phyloP scores from a whole-genome alignment of 331 rosid species.

The Stylosanthes scabra region DNA sequence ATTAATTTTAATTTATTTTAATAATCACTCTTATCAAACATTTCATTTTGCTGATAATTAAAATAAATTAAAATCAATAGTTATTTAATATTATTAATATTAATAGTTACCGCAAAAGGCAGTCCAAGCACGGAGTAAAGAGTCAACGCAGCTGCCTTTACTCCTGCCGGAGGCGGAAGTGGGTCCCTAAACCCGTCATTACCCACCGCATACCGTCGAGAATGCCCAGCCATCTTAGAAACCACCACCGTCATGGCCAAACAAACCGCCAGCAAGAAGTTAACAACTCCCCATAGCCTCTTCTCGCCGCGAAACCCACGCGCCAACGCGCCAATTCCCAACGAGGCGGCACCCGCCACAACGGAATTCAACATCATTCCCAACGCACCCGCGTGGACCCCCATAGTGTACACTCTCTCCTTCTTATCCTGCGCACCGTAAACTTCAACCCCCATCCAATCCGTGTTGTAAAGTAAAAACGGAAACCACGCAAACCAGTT shows the following conservation, averaged over 20 bases:
- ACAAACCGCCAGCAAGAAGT: constrained; percentile 53
- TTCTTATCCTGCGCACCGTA: constrained; percentile 57
- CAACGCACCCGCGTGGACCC: constrained; percentile 63
- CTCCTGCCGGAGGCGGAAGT: constrained; percentile 34
- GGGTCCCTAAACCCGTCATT: not conserved
- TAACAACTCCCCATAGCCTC: constrained; percentile 65
- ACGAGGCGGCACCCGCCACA: constrained; percentile 54
- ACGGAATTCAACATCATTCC: constrained; percentile 67
- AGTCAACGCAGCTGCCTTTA: constrained; percentile 60
- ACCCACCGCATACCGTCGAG: not conserved
- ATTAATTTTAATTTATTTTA: too few species aligned
- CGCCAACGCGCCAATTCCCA: constrained; percentile 48
- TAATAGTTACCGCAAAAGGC: constrained; percentile 59
- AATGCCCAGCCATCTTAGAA: constrained; percentile 56
- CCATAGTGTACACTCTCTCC: constrained; percentile 45
- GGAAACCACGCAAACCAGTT: constrained; percentile 86
- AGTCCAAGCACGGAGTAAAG: constrained; percentile 60
- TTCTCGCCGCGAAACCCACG: constrained; percentile 60
- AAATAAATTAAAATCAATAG: too few species aligned
- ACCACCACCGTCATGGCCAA: constrained; percentile 52
- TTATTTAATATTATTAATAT: too few species aligned
- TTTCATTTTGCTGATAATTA: not conserved
- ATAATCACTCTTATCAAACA: too few species aligned
- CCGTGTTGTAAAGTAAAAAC: constrained; percentile 67
- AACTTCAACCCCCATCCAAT: constrained; percentile 83